Evolutionary conservation across 2,329 filamentous ascomycete genomes (phyloP).

Genomic region (Penicillium frequentans): DNA sequence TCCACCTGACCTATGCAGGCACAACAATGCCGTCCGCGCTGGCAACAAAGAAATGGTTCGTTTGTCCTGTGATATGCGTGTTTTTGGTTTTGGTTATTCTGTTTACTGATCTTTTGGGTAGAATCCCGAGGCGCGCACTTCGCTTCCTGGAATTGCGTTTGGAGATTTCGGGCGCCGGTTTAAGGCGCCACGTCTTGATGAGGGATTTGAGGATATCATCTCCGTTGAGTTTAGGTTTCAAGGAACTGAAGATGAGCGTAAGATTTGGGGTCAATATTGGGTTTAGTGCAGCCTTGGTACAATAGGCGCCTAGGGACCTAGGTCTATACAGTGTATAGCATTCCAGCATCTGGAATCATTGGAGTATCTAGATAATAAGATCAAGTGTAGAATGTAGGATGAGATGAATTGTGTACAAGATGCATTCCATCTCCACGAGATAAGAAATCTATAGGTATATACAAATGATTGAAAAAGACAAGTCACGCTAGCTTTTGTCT

Average conservation of each 20-base stretch:
- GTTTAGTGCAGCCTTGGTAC: constrained; percentile 27
- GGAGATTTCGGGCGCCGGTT: constrained; percentile 71
- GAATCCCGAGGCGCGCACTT: constrained; percentile 77
- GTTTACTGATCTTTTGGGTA: constrained; percentile 1
- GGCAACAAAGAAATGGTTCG: constrained; percentile 51
- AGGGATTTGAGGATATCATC: constrained; percentile 82
- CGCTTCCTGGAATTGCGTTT: constrained; percentile 79
- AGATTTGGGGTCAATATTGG: constrained; percentile 78
- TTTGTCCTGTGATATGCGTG: not conserved
- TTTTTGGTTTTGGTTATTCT: not conserved
- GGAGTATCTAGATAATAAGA: not conserved
- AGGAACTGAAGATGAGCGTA: constrained; percentile 67
- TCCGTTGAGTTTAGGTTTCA: constrained; percentile 74
- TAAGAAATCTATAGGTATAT: constrained; percentile 2
- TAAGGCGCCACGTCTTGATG: constrained; percentile 66
- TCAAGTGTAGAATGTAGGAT: not conserved
- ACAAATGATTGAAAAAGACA: constrained; percentile 2
- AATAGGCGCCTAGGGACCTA: too few species aligned
- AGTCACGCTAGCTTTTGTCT: constrained; percentile 5
- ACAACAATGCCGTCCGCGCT: constrained; percentile 84
- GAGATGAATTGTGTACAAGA: constrained; percentile 11
- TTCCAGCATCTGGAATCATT: too few species aligned
- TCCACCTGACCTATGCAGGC: constrained; percentile 67
- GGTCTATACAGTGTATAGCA: too few species aligned
- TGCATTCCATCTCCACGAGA: not conserved